These are phyloP conservation scores for Piromyces sp. DNA, from an alignment of 192 early-diverging fungal genomes.

Conservation along the genomic window DNA sequence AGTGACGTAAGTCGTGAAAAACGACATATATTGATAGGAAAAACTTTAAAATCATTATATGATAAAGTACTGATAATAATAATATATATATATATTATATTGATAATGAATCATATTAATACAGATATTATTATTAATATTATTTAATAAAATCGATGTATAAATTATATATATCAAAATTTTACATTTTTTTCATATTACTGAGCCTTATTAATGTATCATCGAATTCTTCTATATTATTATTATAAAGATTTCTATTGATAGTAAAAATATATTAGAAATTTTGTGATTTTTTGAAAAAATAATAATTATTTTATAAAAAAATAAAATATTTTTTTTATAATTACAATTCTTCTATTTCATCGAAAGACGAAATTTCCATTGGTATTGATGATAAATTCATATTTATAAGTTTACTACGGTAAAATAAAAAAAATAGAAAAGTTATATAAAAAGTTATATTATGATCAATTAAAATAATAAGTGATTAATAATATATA, in stretches of 20 bases:
- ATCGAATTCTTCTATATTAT: neutral
- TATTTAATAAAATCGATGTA: too few relatives aligned
- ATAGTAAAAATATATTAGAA: too few relatives aligned
- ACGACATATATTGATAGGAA: neutral
- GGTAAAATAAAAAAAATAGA: too few relatives aligned
- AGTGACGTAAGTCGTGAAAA: neutral
- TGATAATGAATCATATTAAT: too few relatives aligned
- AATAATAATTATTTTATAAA: too few relatives aligned
- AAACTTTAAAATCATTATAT: neutral
- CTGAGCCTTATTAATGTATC: neutral
- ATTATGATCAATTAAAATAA: too few relatives aligned
- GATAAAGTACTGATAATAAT: neutral
- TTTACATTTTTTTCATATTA: neutral
- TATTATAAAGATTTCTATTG: neutral
- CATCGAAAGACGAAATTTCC: neutral
- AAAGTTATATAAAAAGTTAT: too few relatives aligned
- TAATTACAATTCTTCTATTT: neutral
- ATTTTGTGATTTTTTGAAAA: too few relatives aligned
- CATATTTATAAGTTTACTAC: neutral
- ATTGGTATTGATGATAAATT: neutral
- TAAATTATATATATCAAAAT: too few relatives aligned
- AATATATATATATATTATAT: too few relatives aligned
- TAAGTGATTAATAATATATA: too few relatives aligned
- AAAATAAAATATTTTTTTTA: neutral
- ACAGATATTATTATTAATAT: too few relatives aligned